Base-by-base conservation (phyloP, 208 protist genomes). In the Trypanosomatidae sp. region DNA sequence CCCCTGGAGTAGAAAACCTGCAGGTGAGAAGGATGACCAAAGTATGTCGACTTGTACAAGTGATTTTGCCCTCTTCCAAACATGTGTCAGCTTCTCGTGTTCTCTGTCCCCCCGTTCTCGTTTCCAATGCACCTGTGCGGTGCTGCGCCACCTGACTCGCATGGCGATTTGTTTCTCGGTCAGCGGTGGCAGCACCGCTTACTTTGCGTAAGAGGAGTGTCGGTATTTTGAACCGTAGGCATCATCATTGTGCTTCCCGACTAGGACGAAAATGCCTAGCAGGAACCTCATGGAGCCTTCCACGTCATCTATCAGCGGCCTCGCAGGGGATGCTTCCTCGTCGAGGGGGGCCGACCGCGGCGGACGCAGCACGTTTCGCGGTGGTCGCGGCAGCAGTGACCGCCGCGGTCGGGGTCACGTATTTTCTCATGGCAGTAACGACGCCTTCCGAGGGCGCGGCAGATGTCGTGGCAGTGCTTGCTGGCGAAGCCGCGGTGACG, bases 391-490 rank as follows among this genome's bases (percentile, higher is more conserved):
- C 62, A 44, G 13, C 39, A 12, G 28, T 47, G 17, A 41, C 17
- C 33, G 39, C 33, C 19, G 50, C 22, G 50, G 50, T 28, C 25
- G 12, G 10, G 53, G n/a, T 36, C 44, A 19, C 15, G 41, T 28
- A 28, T 15, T 4, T 25, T 36, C 28, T 12, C 44, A 3, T 15
- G n/a, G 28, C 9, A 25, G 43, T 13, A 22, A 41, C 10, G 28
- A 30, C n/a, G 43, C 64, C 17, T 49, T 33, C 15, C 60, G 39
- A 6, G 60, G 36, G 8, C 44, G 28, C 28, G 44, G 64, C 25
- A 7, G 66, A n/a, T 47, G 25, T 43, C 15, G 44, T n/a, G 59
- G 70, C 50, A 41, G 41, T 44, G 71, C 66, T n/a, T 44, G 74
- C 13, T 66, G 66, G 2, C 53, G 67, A 17, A 55, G 68, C 22